phyloP scores from a whole-genome alignment of 2,329 filamentous ascomycete species.

The Pseudonectria buxi region DNA sequence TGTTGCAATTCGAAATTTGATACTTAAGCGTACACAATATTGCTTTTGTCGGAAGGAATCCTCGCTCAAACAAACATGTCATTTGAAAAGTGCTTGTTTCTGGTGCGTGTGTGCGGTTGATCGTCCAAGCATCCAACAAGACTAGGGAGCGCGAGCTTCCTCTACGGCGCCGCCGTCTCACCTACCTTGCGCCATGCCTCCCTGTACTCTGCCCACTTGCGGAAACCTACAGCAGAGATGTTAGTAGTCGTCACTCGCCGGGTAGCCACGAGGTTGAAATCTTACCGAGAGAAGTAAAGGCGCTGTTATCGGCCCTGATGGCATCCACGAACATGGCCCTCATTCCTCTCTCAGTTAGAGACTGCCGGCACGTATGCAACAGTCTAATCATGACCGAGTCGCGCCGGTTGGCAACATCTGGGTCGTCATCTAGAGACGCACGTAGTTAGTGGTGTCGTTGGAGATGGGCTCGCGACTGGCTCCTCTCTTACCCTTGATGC shows the following conservation, averaged over 20 bases:
- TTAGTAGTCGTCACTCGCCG: background rate
- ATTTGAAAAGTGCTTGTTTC: too few relatives aligned
- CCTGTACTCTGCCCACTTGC: constrained; percentile 51
- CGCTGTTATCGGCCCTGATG: constrained; percentile 42
- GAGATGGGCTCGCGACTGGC: background rate
- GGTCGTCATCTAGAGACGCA: constrained; percentile 33
- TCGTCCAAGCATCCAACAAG: too few relatives aligned
- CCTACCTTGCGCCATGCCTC: constrained; percentile 45
- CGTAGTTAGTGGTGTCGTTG: constrained; percentile 5
- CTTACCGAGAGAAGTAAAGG: constrained; percentile 47
- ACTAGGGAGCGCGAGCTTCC: too few relatives aligned
- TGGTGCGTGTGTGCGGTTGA: too few relatives aligned
- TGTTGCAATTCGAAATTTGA: too few relatives aligned
- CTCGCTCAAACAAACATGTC: too few relatives aligned
- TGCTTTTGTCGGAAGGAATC: too few relatives aligned
- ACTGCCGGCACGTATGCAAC: constrained; percentile 44
- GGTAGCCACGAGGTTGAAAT: background rate
- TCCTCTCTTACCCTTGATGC: constrained; percentile 43
- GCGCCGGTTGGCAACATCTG: constrained; percentile 35
- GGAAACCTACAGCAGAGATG: constrained; percentile 38
- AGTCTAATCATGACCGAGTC: constrained; percentile 47
- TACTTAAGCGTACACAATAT: too few relatives aligned
- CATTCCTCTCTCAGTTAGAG: constrained; percentile 44
- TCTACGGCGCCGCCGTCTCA: background rate
- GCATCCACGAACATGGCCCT: constrained; percentile 49